Conservation (phyloP, 2,329 filamentous ascomycete genomes). For the Tolypocladium tundrense region DNA sequence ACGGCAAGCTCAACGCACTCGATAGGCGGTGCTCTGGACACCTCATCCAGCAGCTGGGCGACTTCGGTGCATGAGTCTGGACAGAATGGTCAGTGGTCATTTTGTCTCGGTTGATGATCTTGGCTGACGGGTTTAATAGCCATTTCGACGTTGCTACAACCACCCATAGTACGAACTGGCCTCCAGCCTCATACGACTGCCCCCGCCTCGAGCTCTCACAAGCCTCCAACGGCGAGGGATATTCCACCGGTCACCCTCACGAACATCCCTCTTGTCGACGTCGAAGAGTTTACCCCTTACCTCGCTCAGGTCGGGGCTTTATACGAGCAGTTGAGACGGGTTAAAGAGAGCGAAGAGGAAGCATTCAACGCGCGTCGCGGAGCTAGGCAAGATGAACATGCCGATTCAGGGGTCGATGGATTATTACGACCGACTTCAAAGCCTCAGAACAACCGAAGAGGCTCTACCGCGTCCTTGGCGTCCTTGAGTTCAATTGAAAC, state of each 20-base stretch:
- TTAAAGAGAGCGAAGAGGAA: slow-evolving; percentile 68
- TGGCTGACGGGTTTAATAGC: slow-evolving; percentile 34
- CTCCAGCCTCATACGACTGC: slow-evolving; percentile 69
- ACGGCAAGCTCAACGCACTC: slow-evolving; percentile 82
- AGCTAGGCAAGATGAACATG: slow-evolving; percentile 31
- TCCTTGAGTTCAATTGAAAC: slow-evolving; percentile 41
- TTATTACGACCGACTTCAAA: slow-evolving; percentile 33
- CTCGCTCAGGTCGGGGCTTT: slow-evolving; percentile 74
- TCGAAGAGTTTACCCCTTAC: slow-evolving; percentile 73
- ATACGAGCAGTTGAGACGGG: slow-evolving; percentile 79
- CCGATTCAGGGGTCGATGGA: slow-evolving; percentile 29
- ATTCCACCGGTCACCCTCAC: slow-evolving; percentile 89
- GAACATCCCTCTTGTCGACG: slow-evolving; percentile 74
- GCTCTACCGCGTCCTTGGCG: slow-evolving; percentile 32
- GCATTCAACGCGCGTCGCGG: slow-evolving; percentile 30
- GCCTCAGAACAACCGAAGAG: slow-evolving; percentile 17
- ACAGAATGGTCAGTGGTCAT: slow-evolving; percentile 58
- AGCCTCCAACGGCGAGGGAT: slow-evolving; percentile 73
- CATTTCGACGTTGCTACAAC: slow-evolving; percentile 87
- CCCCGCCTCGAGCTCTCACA: slow-evolving; percentile 61
- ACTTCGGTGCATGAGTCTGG: slow-evolving; percentile 58
- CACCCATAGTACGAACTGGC: slow-evolving; percentile 81
- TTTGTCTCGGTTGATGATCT: background rate
- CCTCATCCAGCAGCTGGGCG: slow-evolving; percentile 45
- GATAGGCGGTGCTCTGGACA: slow-evolving; percentile 74